phyloP scores from a whole-genome alignment of 2,329 filamentous ascomycete species.

The Colletotrichum tropicicola region DNA sequence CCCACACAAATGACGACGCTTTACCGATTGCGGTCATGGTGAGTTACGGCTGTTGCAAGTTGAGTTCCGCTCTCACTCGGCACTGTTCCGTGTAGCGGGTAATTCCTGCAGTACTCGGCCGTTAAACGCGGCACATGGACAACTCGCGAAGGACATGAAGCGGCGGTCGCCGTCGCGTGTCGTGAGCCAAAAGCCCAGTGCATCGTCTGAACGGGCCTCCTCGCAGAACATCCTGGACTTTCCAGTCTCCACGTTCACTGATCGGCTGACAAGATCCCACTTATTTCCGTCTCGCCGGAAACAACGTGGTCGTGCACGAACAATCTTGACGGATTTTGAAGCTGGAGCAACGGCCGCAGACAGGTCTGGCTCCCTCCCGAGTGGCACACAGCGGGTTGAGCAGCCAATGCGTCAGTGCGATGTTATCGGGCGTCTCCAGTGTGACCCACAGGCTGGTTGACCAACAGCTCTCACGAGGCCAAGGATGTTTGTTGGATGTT shows the following conservation, averaged over 20 bases:
- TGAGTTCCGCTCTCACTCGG: neutral
- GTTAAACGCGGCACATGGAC: neutral
- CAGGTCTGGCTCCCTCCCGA: neutral
- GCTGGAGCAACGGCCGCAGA: neutral
- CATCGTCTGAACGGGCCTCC: neutral
- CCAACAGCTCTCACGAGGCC: no score
- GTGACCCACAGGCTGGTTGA: neutral
- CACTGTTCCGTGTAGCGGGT: neutral
- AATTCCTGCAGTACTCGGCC: no score
- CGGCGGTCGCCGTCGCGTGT: neutral
- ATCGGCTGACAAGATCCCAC: neutral
- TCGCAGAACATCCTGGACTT: no score
- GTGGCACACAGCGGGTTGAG: neutral
- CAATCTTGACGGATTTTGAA: neutral
- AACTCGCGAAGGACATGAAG: neutral
- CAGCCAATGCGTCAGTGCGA: constrained; percentile 1
- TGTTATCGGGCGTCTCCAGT: neutral
- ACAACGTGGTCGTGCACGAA: neutral
- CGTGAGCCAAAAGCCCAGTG: neutral
- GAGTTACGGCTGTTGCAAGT: constrained; percentile 2
- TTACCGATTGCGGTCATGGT: constrained; percentile 6
- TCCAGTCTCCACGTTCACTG: no score
- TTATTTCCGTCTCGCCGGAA: constrained; percentile 1
- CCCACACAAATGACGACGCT: neutral
- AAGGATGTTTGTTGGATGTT: neutral